Conservation (phyloP, 2,329 filamentous ascomycete species). For the Colletotrichum truncatum region DNA sequence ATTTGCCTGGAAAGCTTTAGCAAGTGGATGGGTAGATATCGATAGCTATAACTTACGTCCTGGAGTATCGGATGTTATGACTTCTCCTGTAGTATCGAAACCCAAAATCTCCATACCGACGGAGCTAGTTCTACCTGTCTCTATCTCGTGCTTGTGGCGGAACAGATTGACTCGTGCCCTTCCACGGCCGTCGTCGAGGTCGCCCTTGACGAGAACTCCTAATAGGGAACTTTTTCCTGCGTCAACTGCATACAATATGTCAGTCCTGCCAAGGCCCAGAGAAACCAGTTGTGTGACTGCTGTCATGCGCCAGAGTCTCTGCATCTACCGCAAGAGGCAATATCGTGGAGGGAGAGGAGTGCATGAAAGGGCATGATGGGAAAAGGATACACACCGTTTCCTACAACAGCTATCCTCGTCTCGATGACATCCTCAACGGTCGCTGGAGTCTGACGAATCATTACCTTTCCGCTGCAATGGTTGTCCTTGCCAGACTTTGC, state of each 20-base stretch:
- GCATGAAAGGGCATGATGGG: background rate
- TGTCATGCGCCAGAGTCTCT: no score
- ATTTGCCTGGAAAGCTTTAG: constrained; percentile 52
- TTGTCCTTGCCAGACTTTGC: constrained; percentile 71
- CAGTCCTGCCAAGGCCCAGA: background rate
- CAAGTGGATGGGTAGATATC: no score
- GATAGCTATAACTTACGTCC: constrained; percentile 68
- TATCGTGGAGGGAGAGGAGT: no score
- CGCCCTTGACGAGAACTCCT: constrained; percentile 94
- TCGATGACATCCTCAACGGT: constrained; percentile 91
- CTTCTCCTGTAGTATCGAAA: constrained; percentile 86
- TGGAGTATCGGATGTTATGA: constrained; percentile 82
- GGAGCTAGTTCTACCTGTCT: constrained; percentile 93
- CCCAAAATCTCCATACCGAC: constrained; percentile 99
- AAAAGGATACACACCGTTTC: constrained; percentile 71
- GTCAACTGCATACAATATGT: constrained; percentile 72
- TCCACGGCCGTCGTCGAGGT: constrained; percentile 92
- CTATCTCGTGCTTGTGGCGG: constrained; percentile 96
- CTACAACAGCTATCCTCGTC: constrained; percentile 94
- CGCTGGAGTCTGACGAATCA: constrained; percentile 79
- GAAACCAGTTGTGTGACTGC: no score
- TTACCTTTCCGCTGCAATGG: constrained; percentile 83
- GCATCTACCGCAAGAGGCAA: no score
- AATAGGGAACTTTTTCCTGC: constrained; percentile 97
- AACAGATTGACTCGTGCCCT: constrained; percentile 96